Percentiles rank a stretch among this genome's conserved stretches.
Evolutionary conservation across 2,329 filamentous ascomycete genomes (phyloP).

Genomic region (Cytospora mali): DNA sequence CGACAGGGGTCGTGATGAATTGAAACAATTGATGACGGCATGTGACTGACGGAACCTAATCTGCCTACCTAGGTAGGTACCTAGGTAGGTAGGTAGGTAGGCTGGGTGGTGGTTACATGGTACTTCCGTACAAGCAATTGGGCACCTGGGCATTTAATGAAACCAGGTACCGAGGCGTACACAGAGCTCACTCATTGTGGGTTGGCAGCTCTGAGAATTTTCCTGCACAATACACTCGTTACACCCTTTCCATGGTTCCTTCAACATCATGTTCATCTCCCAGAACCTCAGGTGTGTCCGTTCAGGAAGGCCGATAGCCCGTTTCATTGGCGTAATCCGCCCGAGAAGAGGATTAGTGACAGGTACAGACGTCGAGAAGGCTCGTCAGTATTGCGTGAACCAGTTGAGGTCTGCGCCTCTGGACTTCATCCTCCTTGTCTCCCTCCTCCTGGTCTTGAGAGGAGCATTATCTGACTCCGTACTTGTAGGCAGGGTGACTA

Average conservation of each 20-base stretch:
- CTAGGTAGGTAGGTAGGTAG: too few species aligned
- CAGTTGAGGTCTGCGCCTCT: constrained; percentile 50
- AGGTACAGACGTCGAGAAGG: constrained; percentile 54
- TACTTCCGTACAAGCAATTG: too few species aligned
- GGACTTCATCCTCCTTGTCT: neutral
- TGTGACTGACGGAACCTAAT: too few species aligned
- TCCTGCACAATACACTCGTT: neutral
- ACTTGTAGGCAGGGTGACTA: constrained; percentile 78
- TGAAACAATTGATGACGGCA: neutral
- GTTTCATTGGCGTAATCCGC: constrained; percentile 1
- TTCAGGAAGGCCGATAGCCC: constrained; percentile 37
- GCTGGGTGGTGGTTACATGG: too few species aligned
- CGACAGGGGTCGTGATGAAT: neutral
- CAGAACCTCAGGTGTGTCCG: constrained; percentile 40
- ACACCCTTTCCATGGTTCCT: neutral
- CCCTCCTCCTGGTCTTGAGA: constrained; percentile 2
- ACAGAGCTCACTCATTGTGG: neutral
- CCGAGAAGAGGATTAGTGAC: constrained; percentile 47
- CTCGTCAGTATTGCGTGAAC: constrained; percentile 55
- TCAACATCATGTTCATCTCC: constrained; percentile 43
- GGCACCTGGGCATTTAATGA: too few species aligned
- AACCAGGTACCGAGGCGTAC: neutral
- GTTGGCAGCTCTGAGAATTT: neutral
- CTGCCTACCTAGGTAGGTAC: neutral
- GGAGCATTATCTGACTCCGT: neutral